A percentile compares a stretch with the other conserved stretches of the same genome.
These are phyloP conservation scores for Fusarium mexicanum DNA, from an alignment of 2,329 filamentous ascomycete genomes.

Conservation along the genomic window DNA sequence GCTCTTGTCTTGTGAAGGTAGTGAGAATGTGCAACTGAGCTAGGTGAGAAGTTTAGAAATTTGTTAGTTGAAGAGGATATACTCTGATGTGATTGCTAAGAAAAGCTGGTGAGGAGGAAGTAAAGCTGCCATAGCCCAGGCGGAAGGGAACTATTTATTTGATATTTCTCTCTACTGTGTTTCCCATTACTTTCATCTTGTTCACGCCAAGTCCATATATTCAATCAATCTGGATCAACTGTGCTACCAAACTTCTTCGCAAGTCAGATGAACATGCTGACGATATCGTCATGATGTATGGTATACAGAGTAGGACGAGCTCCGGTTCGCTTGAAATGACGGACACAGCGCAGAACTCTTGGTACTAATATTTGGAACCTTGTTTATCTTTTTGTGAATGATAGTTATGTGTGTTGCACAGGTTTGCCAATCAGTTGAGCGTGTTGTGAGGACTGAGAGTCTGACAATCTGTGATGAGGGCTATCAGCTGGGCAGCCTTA, in stretches of 20 bases:
- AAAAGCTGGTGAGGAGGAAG: not conserved
- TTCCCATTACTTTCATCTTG: no score
- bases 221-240: no score
- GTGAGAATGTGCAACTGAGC: fast-evolving
- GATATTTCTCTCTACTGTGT: no score
- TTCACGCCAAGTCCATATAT: not conserved
- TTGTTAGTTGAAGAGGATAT: not conserved
- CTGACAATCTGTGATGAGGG: no score
- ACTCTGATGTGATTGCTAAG: not conserved
- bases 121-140: not conserved
- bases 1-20: fast-evolving
- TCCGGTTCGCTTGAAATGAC: fast-evolving
- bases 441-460: no score
- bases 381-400: fast-evolving
- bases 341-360: fast-evolving
- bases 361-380: fast-evolving
- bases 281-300: fast-evolving
- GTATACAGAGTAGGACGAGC: fast-evolving
- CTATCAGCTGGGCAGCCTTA: not conserved
- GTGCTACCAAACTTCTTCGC: not conserved
- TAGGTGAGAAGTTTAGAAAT: fast-evolving
- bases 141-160: not conserved
- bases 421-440: fast-evolving
- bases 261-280: not conserved
- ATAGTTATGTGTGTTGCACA: not conserved